Base-by-base conservation (phyloP, 768 basidiomycete species). In the Boletus edulis region DNA sequence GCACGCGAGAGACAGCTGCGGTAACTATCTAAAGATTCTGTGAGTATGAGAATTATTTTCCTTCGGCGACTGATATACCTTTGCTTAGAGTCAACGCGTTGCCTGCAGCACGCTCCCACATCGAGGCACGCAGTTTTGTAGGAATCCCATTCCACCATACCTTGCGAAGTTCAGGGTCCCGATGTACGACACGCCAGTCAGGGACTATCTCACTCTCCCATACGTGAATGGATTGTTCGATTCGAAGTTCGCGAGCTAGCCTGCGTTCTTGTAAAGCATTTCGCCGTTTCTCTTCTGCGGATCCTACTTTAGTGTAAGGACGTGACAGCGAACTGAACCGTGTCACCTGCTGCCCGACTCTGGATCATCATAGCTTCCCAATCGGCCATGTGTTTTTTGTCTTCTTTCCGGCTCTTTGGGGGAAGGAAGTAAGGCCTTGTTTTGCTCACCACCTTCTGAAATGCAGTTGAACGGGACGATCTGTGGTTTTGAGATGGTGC, bases 91-190 rank as follows among this genome's bases (percentile, higher is more conserved):
- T 85, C 42, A 96, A 75, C 24, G 83, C 75, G 66, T 96, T 96
- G 9, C 94, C 94, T 15, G 88, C 83, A n/a, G 87, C 91, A 49
- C 78, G 79, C 67, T 89, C 84, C 94, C 94, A 96, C 77, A 95
- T 80, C 2, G 78, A 67, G 4, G 89, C 87, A 32, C 94, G 81
- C 51, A 92, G 70, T 65, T 90, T 89, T 0, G 87, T 81, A 3
- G 94, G 94, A 61, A 94, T 89, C 4, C 94, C 94, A 31, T 78
- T 78, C 92, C 92, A 93, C 94, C 93, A 96, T 10, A 94, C 64
- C 64, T 78, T 82, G 32, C 87, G 81, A 49, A 94, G 72, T 11
- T 71, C 70, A 0, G 86, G 76, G 57, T 89, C 84, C 61, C 79
- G 83, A 66, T 84, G 67, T 8, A 92, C 88, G 22, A 81, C 78